Evolutionary conservation across 2,329 filamentous ascomycete genomes (phyloP).

Genomic region (Trichoderma koningiopsis): DNA sequence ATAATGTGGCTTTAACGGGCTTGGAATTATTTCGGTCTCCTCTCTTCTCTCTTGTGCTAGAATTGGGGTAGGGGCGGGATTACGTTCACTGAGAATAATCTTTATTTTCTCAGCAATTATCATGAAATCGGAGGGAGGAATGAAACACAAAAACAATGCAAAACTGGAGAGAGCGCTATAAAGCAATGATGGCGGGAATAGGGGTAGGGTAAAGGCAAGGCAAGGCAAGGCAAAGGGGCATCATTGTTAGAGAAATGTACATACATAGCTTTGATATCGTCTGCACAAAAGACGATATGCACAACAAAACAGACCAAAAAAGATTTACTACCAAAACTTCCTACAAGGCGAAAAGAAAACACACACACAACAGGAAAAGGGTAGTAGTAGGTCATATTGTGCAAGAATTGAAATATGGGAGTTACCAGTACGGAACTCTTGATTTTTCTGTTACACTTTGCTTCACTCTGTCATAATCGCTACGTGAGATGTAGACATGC

Average conservation of each 20-base stretch:
- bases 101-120: not conserved
- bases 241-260: conserved; percentile 24
- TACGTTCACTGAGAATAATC: not conserved
- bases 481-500: not conserved
- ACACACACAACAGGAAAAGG: not conserved
- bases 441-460: not conserved
- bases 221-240: not conserved
- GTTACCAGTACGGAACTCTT: not conserved
- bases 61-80: conserved; percentile 3
- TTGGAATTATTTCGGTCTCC: not conserved
- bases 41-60: conserved; percentile 20
- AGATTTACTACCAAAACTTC: not conserved
- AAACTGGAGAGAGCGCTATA: not conserved
- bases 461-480: not conserved
- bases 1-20: conserved; percentile 2
- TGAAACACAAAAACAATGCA: not conserved
- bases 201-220: not conserved
- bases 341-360: rapidly evolving
- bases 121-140: not conserved
- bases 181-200: not conserved
- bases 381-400: not conserved
- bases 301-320: not conserved
- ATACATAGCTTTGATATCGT: conserved; percentile 24
- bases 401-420: not conserved
- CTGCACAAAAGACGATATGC: conserved; percentile 15